Base-by-base conservation (phyloP, 768 basidiomycete genomes). In the Goffeauzyma gilvescens region DNA sequence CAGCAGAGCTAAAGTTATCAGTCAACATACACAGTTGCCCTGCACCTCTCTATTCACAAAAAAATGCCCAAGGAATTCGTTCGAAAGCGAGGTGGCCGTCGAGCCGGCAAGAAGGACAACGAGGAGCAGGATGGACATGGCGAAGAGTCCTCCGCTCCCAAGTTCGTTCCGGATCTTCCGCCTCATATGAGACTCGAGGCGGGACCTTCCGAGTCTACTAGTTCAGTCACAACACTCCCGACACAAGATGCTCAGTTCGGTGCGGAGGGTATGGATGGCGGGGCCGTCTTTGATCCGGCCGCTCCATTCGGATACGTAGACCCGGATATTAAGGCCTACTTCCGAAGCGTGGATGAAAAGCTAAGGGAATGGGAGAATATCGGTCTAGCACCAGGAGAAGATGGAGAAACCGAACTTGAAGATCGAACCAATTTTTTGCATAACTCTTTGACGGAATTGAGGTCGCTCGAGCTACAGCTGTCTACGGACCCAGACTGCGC, bases 401-500 rank as follows among this genome's bases (percentile, higher is more conserved):
- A 48, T 28, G 65, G 40, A 15, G 65, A 67, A 2, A 60, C 67
- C n/a, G 70, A 66, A 18, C 66, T 72, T 32, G 68, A 67, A 27
- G 85, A 82, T 54, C 72, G 76, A 41, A 72, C 75, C 15, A 65
- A 81, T 45, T 82, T 90, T 53, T 73, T 90, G 41, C 65, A 78
- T 22, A 81, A 86, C 1, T 84, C 86, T 15, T 66, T 96, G 22
- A 69, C 71, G 14, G 84, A 93, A 54, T 80, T 93, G 74, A 70
- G 71, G 18, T 78, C 74, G 5, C 86, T 90, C 60, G 93, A 96
- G 65, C 78, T 79, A 39, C 76, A 80, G 47, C 73, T 93, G 9
- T 77, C 86, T 0, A 87, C 87, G 1, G 93, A 98, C 62, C 82
- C 84, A 5, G 87, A 96, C 46, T 89, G 85, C 55, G 86, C 89